Evolutionary conservation across 768 basidiomycete genomes (phyloP).

Genomic region (Mycena vitilis): DNA sequence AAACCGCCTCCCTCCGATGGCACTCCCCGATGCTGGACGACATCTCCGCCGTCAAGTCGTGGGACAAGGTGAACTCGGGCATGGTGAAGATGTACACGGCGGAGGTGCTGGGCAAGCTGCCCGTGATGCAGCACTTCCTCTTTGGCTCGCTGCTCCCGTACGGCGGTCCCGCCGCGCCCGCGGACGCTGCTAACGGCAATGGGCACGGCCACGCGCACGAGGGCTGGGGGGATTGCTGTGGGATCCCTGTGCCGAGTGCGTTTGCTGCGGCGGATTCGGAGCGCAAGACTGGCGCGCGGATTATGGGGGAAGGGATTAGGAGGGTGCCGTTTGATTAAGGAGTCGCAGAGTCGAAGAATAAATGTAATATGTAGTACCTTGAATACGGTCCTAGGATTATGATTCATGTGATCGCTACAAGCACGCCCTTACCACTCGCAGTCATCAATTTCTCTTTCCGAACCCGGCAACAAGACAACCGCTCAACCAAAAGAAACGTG

Average conservation of each 20-base stretch:
- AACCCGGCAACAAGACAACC: neutral
- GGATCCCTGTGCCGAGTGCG: slow-evolving; percentile 85
- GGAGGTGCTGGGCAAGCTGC: slow-evolving; percentile 94
- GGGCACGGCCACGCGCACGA: slow-evolving; percentile 65
- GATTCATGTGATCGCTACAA: neutral
- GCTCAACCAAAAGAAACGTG: neutral
- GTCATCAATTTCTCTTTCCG: too few relatives aligned
- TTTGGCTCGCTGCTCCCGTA: slow-evolving; percentile 87
- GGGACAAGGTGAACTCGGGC: slow-evolving; percentile 96
- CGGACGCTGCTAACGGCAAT: slow-evolving; percentile 52
- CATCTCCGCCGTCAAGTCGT: slow-evolving; percentile 93
- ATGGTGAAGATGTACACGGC: slow-evolving; percentile 99
- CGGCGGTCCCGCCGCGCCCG: slow-evolving; percentile 64
- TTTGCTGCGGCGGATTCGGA: slow-evolving; percentile 80
- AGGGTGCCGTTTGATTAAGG: slow-evolving; percentile 34
- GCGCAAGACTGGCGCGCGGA: slow-evolving; percentile 27
- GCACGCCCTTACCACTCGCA: too few relatives aligned
- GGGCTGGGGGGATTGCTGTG: slow-evolving; percentile 93
- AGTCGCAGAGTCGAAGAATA: neutral
- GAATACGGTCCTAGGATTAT: neutral
- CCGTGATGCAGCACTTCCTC: slow-evolving; percentile 95
- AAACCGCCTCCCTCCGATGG: slow-evolving; percentile 95
- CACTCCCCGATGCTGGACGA: slow-evolving; percentile 99
- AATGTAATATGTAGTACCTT: neutral
- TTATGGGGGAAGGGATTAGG: slow-evolving; percentile 32